Evolutionary conservation across 768 basidiomycete genomes (phyloP).

Genomic region (Punctularia strigosozonata): DNA sequence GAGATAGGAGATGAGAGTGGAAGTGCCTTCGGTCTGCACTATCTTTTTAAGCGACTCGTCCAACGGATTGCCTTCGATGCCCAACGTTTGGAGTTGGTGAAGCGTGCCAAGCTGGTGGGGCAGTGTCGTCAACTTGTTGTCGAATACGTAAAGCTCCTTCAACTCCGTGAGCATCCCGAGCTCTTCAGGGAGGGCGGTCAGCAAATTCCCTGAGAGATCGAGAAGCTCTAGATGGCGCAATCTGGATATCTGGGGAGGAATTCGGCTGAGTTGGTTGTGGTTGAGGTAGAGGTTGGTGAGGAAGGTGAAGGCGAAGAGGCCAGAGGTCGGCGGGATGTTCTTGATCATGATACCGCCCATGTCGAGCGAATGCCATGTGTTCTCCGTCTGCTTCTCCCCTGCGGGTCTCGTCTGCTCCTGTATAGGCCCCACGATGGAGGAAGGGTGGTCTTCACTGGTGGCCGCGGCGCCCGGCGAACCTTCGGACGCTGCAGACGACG

Average conservation of each 20-base stretch:
- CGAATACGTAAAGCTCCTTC: conserved; percentile 90
- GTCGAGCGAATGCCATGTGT: conserved; percentile 84
- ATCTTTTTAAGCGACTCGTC: conserved; percentile 65
- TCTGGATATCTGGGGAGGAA: conserved; percentile 76
- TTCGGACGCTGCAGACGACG: conserved; percentile 17
- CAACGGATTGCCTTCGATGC: conserved; percentile 95
- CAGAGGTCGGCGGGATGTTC: conserved; percentile 68
- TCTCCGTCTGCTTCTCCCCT: conserved; percentile 52
- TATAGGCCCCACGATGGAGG: conserved; percentile 66
- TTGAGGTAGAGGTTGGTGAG: conserved; percentile 93
- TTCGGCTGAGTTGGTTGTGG: conserved; percentile 71
- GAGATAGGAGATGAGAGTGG: conserved; percentile 78
- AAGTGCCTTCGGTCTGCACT: conserved; percentile 92
- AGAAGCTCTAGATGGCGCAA: conserved; percentile 81
- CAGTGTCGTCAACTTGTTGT: conserved; percentile 81
- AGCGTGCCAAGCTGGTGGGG: conserved; percentile 84
- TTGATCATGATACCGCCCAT: conserved; percentile 95
- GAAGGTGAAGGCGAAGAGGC: conserved; percentile 81
- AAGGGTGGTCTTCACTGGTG: conserved; percentile 46
- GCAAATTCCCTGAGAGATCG: conserved; percentile 84
- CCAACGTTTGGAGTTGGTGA: conserved; percentile 86
- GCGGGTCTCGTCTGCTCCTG: conserved; percentile 56
- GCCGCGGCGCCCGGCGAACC: conserved; percentile 22
- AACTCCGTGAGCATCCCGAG: conserved; percentile 83
- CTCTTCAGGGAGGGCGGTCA: conserved; percentile 70